Base-by-base conservation (phyloP, 305 asterid genomes). In the Solanum aculeatissimum region DNA sequence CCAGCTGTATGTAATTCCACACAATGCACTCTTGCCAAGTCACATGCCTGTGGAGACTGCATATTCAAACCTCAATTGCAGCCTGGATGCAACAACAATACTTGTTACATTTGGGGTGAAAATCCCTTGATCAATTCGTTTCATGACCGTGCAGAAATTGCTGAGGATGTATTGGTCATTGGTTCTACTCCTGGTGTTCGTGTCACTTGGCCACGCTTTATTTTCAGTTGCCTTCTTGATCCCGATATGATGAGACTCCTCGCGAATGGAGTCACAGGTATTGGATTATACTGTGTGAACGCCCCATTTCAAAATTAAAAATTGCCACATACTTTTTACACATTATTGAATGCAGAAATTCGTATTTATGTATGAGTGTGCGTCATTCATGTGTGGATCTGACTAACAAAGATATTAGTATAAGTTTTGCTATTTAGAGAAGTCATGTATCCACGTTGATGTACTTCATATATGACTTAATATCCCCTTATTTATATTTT, bases 81-180 rank as follows among this genome's bases (percentile, higher is more conserved):
- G 12, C 87, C 87, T 10, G 87, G 87, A 7, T 85, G 87, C 74
- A 86, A 53, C 27, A 83, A 82, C 29, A 43, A 82, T 42, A 74
- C 86, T n/a, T 83, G 88, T 51, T 18, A 62, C 35, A 82, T 74
- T 60, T 14, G 51, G 66, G 84, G 84, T 12, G 71, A 71, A 12
- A 86, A 86, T 42, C 40, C 88, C 11, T 2, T 86, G 19, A 38
- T 29, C 7, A 29, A 49, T 7, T 7, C 40, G 9, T 35, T 27
- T 13, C 18, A 42, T 1, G 35, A 21, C 14, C 66, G 69, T n/a
- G 84, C 80, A 2, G 68, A 74, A 42, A 71, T 66, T 32, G 43
- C 81, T 21, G 86, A 86, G 78, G 77, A 32, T 18, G 49, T 82
- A 9, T 74, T 75, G 4, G 25, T 81, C 2, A 12, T 82, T 53